phyloP scores from a whole-genome alignment of 2,329 filamentous ascomycete genomes.

The Xylaria sp. region DNA sequence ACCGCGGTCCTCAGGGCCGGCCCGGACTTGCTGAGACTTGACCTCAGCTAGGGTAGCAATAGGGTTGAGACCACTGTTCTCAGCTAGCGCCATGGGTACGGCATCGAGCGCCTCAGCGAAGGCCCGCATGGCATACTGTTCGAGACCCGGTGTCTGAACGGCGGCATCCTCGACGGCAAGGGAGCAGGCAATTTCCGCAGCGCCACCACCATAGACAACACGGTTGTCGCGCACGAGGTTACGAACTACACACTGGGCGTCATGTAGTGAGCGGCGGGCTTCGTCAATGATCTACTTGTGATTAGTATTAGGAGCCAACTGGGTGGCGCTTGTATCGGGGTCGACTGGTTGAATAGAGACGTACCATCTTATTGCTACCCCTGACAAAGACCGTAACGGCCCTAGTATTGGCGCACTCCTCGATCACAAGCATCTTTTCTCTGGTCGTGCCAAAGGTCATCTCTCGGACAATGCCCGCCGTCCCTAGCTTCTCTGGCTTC shows the following conservation, averaged over 20 bases:
- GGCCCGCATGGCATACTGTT: conserved; percentile 98
- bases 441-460: conserved; percentile 97
- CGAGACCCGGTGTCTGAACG: conserved; percentile 92
- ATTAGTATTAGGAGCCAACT: conserved; percentile 11
- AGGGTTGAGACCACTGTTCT: conserved; percentile 95
- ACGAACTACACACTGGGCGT: conserved; percentile 95
- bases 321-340: background rate
- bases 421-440: conserved; percentile 99
- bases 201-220: conserved; percentile 95
- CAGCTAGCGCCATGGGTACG: conserved; percentile 92
- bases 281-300: conserved; percentile 87
- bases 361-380: conserved; percentile 99
- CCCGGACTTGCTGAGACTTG: conserved; percentile 96
- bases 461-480: conserved; percentile 87
- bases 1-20: conserved; percentile 51
- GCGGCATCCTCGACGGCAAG: conserved; percentile 95
- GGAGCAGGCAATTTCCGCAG: conserved; percentile 96
- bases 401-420: conserved; percentile 97
- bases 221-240: conserved; percentile 96
- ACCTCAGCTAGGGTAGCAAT: conserved; percentile 94
- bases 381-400: conserved; percentile 96
- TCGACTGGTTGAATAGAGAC: conserved; percentile 35
- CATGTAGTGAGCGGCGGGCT: conserved; percentile 95
- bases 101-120: conserved; percentile 94
- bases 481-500: conserved; percentile 87